Percentiles rank a stretch among this genome's conserved stretches.
These are phyloP conservation scores for Rhazya stricta DNA, from an alignment of 257 asterid species.

Conservation along the genomic window DNA sequence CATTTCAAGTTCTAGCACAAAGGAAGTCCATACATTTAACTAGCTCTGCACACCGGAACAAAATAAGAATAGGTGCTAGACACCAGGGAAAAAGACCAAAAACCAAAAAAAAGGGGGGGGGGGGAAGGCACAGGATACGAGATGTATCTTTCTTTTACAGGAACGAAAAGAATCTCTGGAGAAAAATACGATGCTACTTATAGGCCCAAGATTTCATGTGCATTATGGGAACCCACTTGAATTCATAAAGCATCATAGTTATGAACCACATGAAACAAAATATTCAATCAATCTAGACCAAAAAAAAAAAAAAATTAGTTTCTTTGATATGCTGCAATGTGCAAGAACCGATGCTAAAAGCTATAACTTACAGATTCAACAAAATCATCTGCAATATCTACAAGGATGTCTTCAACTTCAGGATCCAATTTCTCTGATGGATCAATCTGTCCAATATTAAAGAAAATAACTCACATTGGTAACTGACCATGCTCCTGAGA, in stretches of 20 bases:
- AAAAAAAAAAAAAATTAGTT: background rate
- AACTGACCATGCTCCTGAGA: background rate
- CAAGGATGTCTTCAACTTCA: slow-evolving; percentile 77
- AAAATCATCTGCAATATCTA: slow-evolving; percentile 86
- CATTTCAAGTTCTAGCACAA: background rate
- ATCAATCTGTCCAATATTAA: slow-evolving; percentile 56
- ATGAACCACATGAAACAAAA: background rate
- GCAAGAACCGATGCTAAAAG: slow-evolving; percentile 1
- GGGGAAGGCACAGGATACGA: background rate
- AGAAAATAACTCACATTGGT: slow-evolving; percentile 19
- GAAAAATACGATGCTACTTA: background rate
- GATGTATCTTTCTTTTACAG: background rate
- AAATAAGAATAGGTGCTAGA: background rate
- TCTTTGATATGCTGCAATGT: background rate
- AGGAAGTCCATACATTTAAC: background rate
- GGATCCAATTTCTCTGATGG: slow-evolving; percentile 82
- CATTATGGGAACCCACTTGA: background rate
- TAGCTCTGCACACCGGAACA: background rate
- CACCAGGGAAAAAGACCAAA: background rate
- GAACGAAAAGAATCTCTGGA: background rate
- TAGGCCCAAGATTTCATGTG: background rate
- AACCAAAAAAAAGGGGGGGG: too few species aligned
- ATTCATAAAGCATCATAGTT: background rate
- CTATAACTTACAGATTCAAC: slow-evolving; percentile 81
- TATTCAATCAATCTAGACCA: background rate